Evolutionary conservation across 345 rosid genomes (phyloP).

Genomic region (Turnera subulata): DNA sequence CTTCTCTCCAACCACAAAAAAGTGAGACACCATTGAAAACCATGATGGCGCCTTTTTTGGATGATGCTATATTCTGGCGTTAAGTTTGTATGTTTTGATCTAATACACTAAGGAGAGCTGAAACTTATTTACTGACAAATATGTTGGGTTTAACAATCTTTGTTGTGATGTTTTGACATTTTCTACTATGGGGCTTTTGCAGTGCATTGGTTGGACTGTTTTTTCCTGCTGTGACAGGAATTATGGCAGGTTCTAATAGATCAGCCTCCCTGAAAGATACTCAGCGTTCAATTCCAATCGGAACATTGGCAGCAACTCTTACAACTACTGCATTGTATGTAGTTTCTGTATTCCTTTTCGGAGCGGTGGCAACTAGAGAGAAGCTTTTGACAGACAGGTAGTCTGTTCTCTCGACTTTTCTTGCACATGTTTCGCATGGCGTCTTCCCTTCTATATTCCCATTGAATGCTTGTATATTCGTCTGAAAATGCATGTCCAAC

Average conservation of each 20-base stretch:
- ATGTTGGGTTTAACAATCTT: not conserved
- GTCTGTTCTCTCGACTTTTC: not conserved
- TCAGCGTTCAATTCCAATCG: constrained; percentile 90
- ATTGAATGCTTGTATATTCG: not conserved
- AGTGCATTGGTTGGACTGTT: constrained; percentile 96
- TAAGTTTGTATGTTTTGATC: too few species aligned
- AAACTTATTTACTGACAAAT: not conserved
- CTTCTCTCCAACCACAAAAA: too few species aligned
- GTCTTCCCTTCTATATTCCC: not conserved
- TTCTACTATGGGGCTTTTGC: constrained; percentile 8
- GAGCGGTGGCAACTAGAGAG: constrained; percentile 85
- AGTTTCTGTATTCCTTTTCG: constrained; percentile 74
- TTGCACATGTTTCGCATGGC: not conserved
- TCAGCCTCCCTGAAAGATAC: constrained; percentile 95
- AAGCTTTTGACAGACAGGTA: constrained; percentile 95
- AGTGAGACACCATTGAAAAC: too few species aligned
- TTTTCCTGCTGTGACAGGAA: constrained; percentile 99
- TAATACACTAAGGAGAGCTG: not conserved
- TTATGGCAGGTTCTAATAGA: constrained; percentile 99
- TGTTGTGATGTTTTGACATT: constrained; percentile 11
- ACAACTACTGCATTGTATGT: constrained; percentile 72
- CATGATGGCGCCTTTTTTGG: too few species aligned
- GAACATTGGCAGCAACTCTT: constrained; percentile 95
- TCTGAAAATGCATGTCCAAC: not conserved
- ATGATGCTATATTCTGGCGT: too few species aligned